Evolutionary conservation across 768 basidiomycete species (phyloP).

Genomic region (Tylopilus sp.): DNA sequence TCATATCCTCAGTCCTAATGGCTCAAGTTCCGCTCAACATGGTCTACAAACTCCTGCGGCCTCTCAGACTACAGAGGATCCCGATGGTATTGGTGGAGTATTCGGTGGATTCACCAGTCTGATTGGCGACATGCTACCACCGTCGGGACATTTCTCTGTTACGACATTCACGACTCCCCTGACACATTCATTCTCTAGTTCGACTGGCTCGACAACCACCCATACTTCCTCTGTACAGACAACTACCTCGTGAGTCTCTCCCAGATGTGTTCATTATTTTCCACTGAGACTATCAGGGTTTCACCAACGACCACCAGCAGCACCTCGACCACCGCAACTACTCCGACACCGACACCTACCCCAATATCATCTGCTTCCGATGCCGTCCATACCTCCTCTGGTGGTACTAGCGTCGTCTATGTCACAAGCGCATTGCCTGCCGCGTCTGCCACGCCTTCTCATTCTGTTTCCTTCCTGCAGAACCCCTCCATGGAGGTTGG

Average conservation of each 20-base stretch:
- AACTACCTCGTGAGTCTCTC: conserved; percentile 20
- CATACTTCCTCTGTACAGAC: conserved; percentile 1
- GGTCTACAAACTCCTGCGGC: not conserved
- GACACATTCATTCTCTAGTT: conserved; percentile 24
- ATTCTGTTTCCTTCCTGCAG: conserved; percentile 48
- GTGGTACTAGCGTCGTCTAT: conserved; percentile 25
- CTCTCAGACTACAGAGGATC: not conserved
- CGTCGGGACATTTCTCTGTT: conserved; percentile 19
- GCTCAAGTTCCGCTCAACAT: not conserved
- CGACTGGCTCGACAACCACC: conserved; percentile 24
- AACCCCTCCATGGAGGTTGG: conserved; percentile 63
- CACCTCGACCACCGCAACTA: conserved; percentile 6
- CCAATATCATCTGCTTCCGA: conserved; percentile 21
- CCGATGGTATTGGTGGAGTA: conserved; percentile 2
- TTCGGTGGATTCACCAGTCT: conserved; percentile 14
- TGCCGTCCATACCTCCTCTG: conserved; percentile 20
- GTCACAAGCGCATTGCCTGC: conserved; percentile 31
- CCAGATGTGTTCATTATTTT: not conserved
- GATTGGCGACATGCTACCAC: conserved; percentile 7
- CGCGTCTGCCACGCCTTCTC: conserved; percentile 19
- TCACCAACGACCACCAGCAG: conserved; percentile 14
- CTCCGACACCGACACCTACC: conserved; percentile 10
- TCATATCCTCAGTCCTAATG: conserved; percentile 12
- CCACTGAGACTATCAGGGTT: conserved; percentile 5
- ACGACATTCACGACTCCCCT: conserved; percentile 15